phyloP scores from a whole-genome alignment of 108 stramenopile species.

The Craspedostauros australis region DNA sequence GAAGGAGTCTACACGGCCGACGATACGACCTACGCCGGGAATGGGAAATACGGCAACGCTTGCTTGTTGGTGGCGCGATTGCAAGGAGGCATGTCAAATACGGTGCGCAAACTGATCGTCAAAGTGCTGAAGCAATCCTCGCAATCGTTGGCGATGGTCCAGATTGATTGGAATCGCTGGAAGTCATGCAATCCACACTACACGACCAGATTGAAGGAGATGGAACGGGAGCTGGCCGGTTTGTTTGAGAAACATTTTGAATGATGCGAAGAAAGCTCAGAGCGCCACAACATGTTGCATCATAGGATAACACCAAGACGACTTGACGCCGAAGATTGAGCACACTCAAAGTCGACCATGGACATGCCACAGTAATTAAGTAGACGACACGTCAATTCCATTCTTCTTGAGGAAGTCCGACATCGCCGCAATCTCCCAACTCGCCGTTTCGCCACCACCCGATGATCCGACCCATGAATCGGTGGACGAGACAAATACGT shows the following conservation, averaged over 20 bases:
- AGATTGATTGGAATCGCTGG: no score
- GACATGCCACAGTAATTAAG: neutral
- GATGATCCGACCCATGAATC: slow-evolving; percentile 55
- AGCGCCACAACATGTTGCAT: no score
- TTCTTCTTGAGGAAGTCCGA: neutral
- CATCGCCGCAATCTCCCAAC: slow-evolving; percentile 58
- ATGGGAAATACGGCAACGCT: slow-evolving; percentile 15
- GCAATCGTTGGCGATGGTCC: no score
- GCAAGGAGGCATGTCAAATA: no score
- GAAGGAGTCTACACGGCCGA: slow-evolving; percentile 42
- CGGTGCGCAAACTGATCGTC: no score
- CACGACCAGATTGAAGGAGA: no score
- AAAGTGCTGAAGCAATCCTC: no score
- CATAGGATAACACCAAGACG: neutral
- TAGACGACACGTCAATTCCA: neutral
- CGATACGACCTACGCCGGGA: slow-evolving; percentile 8
- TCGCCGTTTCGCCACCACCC: slow-evolving; percentile 65
- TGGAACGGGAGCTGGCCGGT: no score
- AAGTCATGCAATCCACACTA: no score
- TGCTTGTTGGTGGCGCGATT: slow-evolving; percentile 12
- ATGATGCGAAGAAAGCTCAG: neutral
- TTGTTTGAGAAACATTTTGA: neutral
- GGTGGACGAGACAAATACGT: slow-evolving; percentile 19
- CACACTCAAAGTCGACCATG: no score
- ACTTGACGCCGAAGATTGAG: neutral